These are phyloP conservation scores for Alternaria sp. DNA, from an alignment of 2,329 filamentous ascomycete species.

Conservation along the genomic window DNA sequence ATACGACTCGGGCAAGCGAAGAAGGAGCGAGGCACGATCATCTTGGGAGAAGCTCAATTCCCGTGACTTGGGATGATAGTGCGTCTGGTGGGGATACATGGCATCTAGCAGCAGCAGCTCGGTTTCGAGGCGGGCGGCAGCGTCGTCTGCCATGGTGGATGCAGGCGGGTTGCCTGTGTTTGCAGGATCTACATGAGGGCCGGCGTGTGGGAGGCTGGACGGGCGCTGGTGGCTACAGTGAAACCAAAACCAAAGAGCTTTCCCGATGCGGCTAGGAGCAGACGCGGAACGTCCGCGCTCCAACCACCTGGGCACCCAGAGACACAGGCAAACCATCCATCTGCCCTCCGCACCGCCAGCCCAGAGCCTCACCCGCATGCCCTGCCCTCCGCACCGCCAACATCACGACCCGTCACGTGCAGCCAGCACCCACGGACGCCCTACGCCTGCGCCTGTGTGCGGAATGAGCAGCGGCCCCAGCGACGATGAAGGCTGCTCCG, in stretches of 20 bases:
- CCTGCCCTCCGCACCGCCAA: background rate
- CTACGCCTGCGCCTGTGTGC: slow-evolving; percentile 3
- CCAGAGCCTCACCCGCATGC: background rate
- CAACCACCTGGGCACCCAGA: slow-evolving; percentile 25
- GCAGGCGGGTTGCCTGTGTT: background rate
- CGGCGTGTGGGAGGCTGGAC: background rate
- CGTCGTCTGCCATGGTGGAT: slow-evolving; percentile 13
- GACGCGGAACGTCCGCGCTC: slow-evolving; percentile 28
- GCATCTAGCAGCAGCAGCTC: slow-evolving; percentile 53
- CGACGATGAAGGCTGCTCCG: slow-evolving; percentile 88
- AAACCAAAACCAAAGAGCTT: slow-evolving; percentile 18
- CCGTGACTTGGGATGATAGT: slow-evolving; percentile 39
- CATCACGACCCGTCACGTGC: slow-evolving; percentile 11
- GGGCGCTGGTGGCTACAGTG: slow-evolving; percentile 9
- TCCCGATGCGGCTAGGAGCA: slow-evolving; percentile 25
- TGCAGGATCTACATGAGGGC: background rate
- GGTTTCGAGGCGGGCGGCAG: slow-evolving; percentile 33
- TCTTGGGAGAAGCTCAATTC: slow-evolving; percentile 48
- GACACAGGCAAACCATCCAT: slow-evolving; percentile 16
- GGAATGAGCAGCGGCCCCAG: slow-evolving; percentile 23
- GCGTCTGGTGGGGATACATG: slow-evolving; percentile 53
- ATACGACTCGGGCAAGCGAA: slow-evolving; percentile 51
- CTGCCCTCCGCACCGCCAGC: background rate
- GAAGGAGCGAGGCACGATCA: slow-evolving; percentile 32
- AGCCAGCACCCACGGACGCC: slow-evolving; percentile 13